Percentiles rank a stretch among this genome's conserved stretches.
Evolutionary conservation across 331 rosid genomes (phyloP).

Genomic region (Prunus yedoensis): DNA sequence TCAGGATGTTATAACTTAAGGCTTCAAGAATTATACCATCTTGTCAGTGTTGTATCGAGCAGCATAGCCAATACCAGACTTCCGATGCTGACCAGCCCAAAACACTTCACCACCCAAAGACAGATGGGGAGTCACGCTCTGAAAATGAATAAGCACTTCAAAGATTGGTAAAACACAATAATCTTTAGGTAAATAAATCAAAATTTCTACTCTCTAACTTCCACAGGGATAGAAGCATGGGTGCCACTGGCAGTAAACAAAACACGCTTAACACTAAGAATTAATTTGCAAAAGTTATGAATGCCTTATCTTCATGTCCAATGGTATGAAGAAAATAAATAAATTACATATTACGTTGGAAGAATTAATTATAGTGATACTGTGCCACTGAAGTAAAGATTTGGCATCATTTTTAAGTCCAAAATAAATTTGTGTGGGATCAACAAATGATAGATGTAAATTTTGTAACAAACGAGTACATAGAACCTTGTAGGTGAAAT

Average conservation of each 20-base stretch:
- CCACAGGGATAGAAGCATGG: not conserved
- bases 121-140: constrained; percentile 86
- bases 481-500: no score
- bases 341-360: no score
- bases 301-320: no score
- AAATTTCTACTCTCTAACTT: not conserved
- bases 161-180: not conserved
- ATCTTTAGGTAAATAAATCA: not conserved
- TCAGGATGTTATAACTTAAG: constrained; percentile 6
- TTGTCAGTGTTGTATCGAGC: constrained; percentile 92
- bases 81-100: constrained; percentile 99
- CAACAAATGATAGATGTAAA: no score
- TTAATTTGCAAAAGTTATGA: not conserved
- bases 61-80: constrained; percentile 94
- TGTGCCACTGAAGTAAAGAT: no score
- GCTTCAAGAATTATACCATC: constrained; percentile 46
- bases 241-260: constrained; percentile 2
- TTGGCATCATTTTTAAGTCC: no score
- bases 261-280: not conserved
- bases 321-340: no score
- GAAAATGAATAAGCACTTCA: constrained; percentile 18
- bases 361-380: no score
- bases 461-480: no score
- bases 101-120: constrained; percentile 96
- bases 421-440: no score